Percentiles rank a stretch among this genome's conserved stretches.
Evolutionary conservation across 2,329 filamentous ascomycete genomes (phyloP).

Genomic region (Akanthomyces dipterigenus): DNA sequence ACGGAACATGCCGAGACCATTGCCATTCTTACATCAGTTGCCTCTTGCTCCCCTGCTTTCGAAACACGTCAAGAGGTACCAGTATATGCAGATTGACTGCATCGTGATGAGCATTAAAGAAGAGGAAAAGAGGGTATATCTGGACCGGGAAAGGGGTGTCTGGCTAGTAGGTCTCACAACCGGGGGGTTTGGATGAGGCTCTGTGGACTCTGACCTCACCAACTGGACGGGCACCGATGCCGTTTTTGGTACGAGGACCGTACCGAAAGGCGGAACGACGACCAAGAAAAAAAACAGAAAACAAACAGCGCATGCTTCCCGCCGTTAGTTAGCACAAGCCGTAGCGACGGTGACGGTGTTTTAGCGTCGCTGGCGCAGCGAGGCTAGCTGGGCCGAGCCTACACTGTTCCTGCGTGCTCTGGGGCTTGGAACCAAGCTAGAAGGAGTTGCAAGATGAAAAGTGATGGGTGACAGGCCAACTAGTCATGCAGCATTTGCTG

Average conservation of each 20-base stretch:
- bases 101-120: not conserved
- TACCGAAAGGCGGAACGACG: not conserved
- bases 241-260: slow-evolving; percentile 6
- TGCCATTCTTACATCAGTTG: not conserved
- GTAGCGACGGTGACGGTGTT: slow-evolving; percentile 4
- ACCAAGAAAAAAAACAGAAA: not conserved
- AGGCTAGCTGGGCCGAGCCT: not conserved
- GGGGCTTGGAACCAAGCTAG: not conserved
- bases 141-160: not conserved
- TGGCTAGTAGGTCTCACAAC: not conserved
- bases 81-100: not conserved
- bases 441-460: not conserved
- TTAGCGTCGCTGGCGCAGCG: not conserved
- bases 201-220: slow-evolving; percentile 4
- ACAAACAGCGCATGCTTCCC: not conserved
- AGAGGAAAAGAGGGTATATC: not conserved
- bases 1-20: not conserved
- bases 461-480: not conserved
- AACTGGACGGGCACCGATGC: slow-evolving; percentile 3
- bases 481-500: not conserved
- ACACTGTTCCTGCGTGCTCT: not conserved
- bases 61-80: not conserved
- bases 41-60: not conserved
- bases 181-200: slow-evolving; percentile 5
- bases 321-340: not conserved